Evolutionary conservation across 805 yeast genomes (phyloP), one percentile per base, ranked within the genome.

Genomic region (Cyberlindnera bimundalis): DNA sequence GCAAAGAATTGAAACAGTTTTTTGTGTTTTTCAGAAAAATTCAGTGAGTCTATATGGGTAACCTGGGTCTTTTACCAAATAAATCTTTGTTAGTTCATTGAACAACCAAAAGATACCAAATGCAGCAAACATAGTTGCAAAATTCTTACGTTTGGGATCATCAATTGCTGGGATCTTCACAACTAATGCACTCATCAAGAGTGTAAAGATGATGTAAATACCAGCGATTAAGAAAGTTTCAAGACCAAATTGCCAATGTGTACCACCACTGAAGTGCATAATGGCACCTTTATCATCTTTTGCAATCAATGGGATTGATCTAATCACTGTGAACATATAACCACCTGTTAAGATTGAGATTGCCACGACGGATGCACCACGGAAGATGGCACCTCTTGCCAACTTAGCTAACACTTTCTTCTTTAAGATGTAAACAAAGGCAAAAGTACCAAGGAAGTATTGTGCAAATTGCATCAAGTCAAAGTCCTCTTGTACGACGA

Each of bases 241-340:
- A 4, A 75, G 61, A 1, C 93, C 91, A 60, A 83, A 78, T 61
- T 84, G 91, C 67, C 78, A 79, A 41, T 72, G 74, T 4, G 64
- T 60, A 4, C 86, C 88, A 12, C 87, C 87, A 43, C 84, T 73
- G 41, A 81, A 71, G 50, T 66, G 71, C 60, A 79, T 73, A 3
- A 80, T 56, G n/a, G 65, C 62, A 11, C 75, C 76, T 3, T 75
- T 54, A 2, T 70, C 76, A 52, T 73, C 65, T 40, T 65, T 67
- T 1, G 81, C 79, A 15, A 84, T 47, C 35, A 85, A 76, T 3
- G 91, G 88, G 1, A 79, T 76, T 1, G 70, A 69, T 49, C 80
- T 68, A 38, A 80, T 79, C 19, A 72, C 60, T 1, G 84, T 73
- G 56, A 79, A 85, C 62, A 76, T 80, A 49, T 75, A 75, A 1